Percentiles rank a stretch among this genome's conserved stretches.
phyloP scores from a whole-genome alignment of 108 stramenopile species.

The Skeletonema menzelii region DNA sequence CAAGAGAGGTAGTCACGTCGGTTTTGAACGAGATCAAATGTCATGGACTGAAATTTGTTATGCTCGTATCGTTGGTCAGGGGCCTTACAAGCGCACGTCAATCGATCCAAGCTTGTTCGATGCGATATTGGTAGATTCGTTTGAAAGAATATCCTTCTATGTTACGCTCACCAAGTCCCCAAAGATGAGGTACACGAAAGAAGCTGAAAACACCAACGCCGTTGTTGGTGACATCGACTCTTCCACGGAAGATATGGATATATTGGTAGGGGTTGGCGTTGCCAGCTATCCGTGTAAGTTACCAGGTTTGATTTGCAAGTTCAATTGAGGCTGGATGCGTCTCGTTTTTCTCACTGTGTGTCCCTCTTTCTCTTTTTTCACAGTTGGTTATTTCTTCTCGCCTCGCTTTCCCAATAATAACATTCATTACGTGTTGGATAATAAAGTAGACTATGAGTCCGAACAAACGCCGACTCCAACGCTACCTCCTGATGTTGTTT shows the following conservation, averaged over 20 bases:
- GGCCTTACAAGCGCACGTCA: constrained; percentile 7
- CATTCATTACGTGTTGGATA: constrained; percentile 5
- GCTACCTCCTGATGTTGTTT: not conserved
- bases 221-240: constrained; percentile 6
- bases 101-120: not conserved
- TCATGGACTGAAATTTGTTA: constrained; percentile 9
- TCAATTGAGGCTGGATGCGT: not conserved
- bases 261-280: constrained; percentile 12
- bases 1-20: constrained; percentile 12
- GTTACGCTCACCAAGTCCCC: constrained; percentile 6
- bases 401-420: constrained; percentile 19
- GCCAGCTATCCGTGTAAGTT: not conserved
- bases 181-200: constrained; percentile 23
- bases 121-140: not conserved
- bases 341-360: not conserved
- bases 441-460: not conserved
- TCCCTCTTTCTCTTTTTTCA: not conserved
- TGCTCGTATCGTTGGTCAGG: constrained; percentile 4
- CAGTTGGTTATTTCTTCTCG: not conserved
- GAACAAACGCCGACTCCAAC: not conserved
- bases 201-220: not conserved
- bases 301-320: not conserved
- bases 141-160: constrained; percentile 16
- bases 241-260: not conserved
- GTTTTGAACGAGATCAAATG: constrained; percentile 25